Evolutionary conservation across 805 yeast species (phyloP), one percentile per base, ranked within the genome.

Genomic region (Pichia scutulata): DNA sequence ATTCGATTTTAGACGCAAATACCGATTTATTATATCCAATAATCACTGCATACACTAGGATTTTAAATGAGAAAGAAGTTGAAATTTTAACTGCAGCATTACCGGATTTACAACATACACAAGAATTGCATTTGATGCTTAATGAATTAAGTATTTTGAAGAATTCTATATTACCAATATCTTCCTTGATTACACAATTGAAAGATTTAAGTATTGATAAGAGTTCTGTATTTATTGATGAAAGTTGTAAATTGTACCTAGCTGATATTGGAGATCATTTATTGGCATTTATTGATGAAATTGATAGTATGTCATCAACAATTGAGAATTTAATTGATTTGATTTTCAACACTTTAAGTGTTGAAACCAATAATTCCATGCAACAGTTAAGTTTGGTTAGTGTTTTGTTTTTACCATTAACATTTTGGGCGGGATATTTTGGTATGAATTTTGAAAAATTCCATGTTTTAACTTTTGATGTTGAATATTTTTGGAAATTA

Each of bases 341-440:
- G 49, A 74, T 78, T 10, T 80, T 79, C 67, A 80, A 80, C 55
- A 79, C 82, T 3, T 73, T 80, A 40, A 73, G 81, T 1, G 77
- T 77, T 12, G 76, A 76, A 43, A 76, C 80, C 2, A 76, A 78
- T 53, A 77, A 70, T 54, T 73, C 83, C 5, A 79, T 80, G 73
- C 70, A 72, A 47, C 72, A 74, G 59, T 65, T 80, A 41, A 75
- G 83, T 8, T 59, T 80, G 39, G 77, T 80, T 10, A 76, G 84
- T 1, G 83, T 80, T 14, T 71, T 80, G 14, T 80, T 80, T 56
- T 66, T 80, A 39, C 85, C 85, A 6, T 59, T 80, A 48, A 72
- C 80, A 6, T 80, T 80, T 57, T 70, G 81, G 72, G 78, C 84
- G 1, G 84, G 84, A 13, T 80, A 78, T 58, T 80, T 76, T 51